Percentiles rank a stretch among this genome's conserved stretches.
phyloP scores from a whole-genome alignment of 2,329 filamentous ascomycete species.

The Falciphora oryzae region DNA sequence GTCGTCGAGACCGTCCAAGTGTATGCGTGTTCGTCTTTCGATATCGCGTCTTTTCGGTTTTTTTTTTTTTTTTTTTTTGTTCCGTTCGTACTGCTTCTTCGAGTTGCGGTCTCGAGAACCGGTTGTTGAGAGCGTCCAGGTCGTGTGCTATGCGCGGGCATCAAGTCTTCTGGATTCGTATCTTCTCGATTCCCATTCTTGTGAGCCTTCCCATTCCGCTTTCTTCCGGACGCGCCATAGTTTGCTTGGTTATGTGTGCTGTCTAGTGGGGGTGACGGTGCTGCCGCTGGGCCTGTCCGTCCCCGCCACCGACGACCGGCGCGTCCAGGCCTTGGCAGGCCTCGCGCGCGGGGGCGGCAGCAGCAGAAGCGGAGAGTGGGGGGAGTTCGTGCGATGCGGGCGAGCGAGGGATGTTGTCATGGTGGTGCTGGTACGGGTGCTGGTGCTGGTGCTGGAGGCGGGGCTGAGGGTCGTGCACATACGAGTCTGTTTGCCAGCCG shows the following conservation, averaged over 20 bases:
- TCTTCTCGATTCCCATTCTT: slow-evolving; percentile 22
- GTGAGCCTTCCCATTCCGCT: neutral
- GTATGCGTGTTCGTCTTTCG: too few relatives aligned
- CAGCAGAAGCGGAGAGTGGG: slow-evolving; percentile 38
- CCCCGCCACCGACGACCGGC: neutral
- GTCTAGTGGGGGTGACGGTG: neutral
- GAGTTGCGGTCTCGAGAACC: too few relatives aligned
- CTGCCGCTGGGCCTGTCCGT: too few relatives aligned
- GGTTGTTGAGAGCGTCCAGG: too few relatives aligned
- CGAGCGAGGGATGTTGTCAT: neutral
- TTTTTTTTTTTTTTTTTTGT: neutral
- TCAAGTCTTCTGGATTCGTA: slow-evolving; percentile 34
- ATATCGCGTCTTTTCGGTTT: neutral
- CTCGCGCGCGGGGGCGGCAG: slow-evolving; percentile 36
- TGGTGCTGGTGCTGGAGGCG: slow-evolving; percentile 22
- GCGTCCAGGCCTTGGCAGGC: slow-evolving; percentile 32
- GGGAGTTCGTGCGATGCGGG: slow-evolving; percentile 24
- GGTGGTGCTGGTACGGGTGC: neutral
- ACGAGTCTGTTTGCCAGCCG: slow-evolving; percentile 46
- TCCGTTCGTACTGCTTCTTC: too few relatives aligned
- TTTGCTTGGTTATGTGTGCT: neutral
- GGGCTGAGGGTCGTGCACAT: slow-evolving; percentile 33
- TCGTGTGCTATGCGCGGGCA: slow-evolving; percentile 25
- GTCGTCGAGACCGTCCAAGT: neutral
- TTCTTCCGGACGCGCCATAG: neutral